Evolutionary conservation across 2,329 filamentous ascomycete species (phyloP).

Genomic region (Podosphaera leucotricha): DNA sequence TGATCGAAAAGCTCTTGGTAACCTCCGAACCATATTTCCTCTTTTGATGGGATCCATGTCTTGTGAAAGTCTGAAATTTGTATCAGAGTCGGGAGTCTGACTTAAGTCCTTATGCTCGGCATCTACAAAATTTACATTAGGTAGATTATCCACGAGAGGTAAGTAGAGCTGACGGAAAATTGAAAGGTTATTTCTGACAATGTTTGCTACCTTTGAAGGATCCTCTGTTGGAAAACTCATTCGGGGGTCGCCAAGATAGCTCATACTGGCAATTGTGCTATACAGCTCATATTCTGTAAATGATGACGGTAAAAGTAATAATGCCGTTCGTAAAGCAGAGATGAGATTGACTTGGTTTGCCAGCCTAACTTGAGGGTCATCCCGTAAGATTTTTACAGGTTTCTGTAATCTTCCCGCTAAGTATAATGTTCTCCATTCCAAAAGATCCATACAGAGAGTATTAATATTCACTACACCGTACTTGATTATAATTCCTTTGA

Average conservation of each 20-base stretch:
- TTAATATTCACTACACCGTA: conserved; percentile 92
- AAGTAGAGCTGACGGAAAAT: conserved; percentile 85
- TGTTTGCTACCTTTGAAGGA: conserved; percentile 78
- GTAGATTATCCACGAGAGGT: conserved; percentile 69
- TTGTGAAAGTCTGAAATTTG: conserved; percentile 50
- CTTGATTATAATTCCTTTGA: conserved; percentile 91
- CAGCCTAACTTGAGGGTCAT: conserved; percentile 75
- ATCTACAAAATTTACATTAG: conserved; percentile 63
- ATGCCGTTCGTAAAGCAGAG: conserved; percentile 69
- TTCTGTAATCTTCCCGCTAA: conserved; percentile 92
- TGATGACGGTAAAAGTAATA: conserved; percentile 58
- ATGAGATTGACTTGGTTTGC: conserved; percentile 92
- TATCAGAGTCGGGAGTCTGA: conserved; percentile 38
- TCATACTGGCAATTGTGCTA: conserved; percentile 73
- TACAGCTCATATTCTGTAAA: conserved; percentile 83
- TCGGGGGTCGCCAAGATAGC: conserved; percentile 86
- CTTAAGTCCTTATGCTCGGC: conserved; percentile 29
- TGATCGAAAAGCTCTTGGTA: conserved; percentile 67
- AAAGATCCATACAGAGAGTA: conserved; percentile 67
- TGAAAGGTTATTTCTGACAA: conserved; percentile 71
- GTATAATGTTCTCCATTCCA: conserved; percentile 83
- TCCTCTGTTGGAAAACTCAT: conserved; percentile 84
- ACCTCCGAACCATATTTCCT: conserved; percentile 84
- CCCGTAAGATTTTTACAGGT: conserved; percentile 88
- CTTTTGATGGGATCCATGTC: conserved; percentile 83